These are phyloP conservation scores for Aristolochia californica DNA, from an alignment of 164 flowering plant genomes.

Conservation along the genomic window DNA sequence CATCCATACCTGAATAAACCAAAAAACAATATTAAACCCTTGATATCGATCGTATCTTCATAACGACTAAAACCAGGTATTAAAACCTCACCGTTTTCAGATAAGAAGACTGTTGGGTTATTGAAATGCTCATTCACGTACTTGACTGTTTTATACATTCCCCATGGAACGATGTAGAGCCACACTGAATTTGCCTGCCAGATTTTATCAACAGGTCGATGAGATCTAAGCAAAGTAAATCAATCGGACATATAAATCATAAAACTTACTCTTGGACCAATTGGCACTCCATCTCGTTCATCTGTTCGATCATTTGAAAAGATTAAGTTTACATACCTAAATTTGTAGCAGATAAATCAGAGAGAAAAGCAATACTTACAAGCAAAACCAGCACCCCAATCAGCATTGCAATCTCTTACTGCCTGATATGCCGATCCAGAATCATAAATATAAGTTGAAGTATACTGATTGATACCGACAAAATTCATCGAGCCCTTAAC, in stretches of 20 bases:
- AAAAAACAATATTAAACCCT: too few species aligned
- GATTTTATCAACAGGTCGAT: too few species aligned
- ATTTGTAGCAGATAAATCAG: not conserved
- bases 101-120: too few species aligned
- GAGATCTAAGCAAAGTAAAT: too few species aligned
- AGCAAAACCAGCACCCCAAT: slow-evolving; percentile 53
- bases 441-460: slow-evolving; percentile 49
- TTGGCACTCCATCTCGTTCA: slow-evolving; percentile 28
- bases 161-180: slow-evolving; percentile 74
- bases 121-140: too few species aligned
- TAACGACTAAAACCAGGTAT: too few species aligned
- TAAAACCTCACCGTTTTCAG: slow-evolving; percentile 65
- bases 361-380: slow-evolving; percentile 28
- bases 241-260: too few species aligned
- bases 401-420: slow-evolving; percentile 36
- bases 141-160: too few species aligned
- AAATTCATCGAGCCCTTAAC: too few species aligned
- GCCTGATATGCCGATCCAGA: slow-evolving; percentile 22
- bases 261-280: slow-evolving; percentile 46
- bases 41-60: too few species aligned
- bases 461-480: too few species aligned
- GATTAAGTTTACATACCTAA: not conserved
- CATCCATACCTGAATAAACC: slow-evolving; percentile 60
- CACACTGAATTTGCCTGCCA: slow-evolving; percentile 52
- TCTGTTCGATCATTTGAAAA: slow-evolving; percentile 19